These are phyloP conservation scores for Wickerhamiella kurtzmanii DNA, from an alignment of 805 yeast species.

Conservation along the genomic window DNA sequence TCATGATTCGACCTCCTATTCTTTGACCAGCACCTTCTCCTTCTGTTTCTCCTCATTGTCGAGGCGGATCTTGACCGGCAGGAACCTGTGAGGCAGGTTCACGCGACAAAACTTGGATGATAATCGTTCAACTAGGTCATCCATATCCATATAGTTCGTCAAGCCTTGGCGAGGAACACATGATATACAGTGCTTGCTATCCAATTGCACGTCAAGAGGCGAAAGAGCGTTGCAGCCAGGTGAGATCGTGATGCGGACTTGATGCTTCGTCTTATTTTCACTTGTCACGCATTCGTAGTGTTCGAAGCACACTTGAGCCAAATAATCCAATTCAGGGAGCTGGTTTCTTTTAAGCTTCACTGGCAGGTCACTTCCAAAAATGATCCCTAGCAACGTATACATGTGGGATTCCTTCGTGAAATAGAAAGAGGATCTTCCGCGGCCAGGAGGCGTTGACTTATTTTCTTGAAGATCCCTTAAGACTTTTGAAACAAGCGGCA, in stretches of 20 bases:
- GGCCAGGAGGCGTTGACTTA: slow-evolving; percentile 61
- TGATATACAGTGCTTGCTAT: slow-evolving; percentile 90
- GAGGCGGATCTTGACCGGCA: slow-evolving; percentile 20
- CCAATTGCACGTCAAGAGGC: slow-evolving; percentile 92
- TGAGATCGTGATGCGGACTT: slow-evolving; percentile 79
- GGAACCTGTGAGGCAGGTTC: slow-evolving; percentile 55
- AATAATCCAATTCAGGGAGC: slow-evolving; percentile 87
- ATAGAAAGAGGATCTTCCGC: slow-evolving; percentile 65
- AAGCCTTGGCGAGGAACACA: slow-evolving; percentile 84
- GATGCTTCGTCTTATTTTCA: slow-evolving; percentile 61
- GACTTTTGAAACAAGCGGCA: slow-evolving; percentile 85
- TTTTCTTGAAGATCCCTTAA: slow-evolving; percentile 66
- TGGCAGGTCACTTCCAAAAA: slow-evolving; percentile 88
- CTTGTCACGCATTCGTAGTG: slow-evolving; percentile 67
- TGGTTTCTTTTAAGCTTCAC: slow-evolving; percentile 91
- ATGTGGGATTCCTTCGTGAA: slow-evolving; percentile 97
- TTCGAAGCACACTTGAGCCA: slow-evolving; percentile 90
- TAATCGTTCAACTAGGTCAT: slow-evolving; percentile 68
- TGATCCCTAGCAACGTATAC: slow-evolving; percentile 78
- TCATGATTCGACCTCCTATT: not conserved
- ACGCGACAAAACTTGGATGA: slow-evolving; percentile 76
- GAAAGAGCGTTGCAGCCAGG: slow-evolving; percentile 98
- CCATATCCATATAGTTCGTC: slow-evolving; percentile 88
- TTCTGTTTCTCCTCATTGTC: slow-evolving; percentile 4
- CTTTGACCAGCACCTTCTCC: not conserved